Evolutionary conservation across 805 yeast species (phyloP).

Genomic region (Kodamaea leandrae): DNA sequence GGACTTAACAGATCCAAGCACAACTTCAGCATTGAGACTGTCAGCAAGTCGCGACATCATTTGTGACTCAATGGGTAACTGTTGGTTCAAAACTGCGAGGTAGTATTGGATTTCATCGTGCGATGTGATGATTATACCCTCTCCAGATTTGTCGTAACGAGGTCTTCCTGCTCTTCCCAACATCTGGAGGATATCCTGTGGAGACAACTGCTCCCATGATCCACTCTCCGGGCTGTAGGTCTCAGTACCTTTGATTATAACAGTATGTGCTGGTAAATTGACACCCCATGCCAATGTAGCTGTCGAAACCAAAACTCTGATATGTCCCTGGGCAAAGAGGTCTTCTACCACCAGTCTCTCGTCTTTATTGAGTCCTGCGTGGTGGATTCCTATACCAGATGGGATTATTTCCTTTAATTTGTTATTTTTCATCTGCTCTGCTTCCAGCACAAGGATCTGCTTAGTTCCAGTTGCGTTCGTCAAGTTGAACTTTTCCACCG

Average conservation of each 20-base stretch:
- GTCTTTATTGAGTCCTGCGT: constrained; percentile 75
- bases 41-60: constrained; percentile 69
- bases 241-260: constrained; percentile 89
- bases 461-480: constrained; percentile 47
- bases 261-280: constrained; percentile 92
- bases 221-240: constrained; percentile 90
- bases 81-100: constrained; percentile 86
- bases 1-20: constrained; percentile 59
- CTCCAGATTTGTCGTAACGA: constrained; percentile 86
- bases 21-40: constrained; percentile 82
- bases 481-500: neutral
- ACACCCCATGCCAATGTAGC: constrained; percentile 98
- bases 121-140: constrained; percentile 87
- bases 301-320: constrained; percentile 83
- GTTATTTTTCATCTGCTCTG: constrained; percentile 51
- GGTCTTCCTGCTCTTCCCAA: constrained; percentile 99
- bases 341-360: constrained; percentile 83
- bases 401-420: constrained; percentile 60
- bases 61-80: constrained; percentile 90
- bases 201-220: constrained; percentile 84
- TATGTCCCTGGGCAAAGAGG: constrained; percentile 80
- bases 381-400: constrained; percentile 83
- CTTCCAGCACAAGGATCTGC: constrained; percentile 64
- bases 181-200: constrained; percentile 95
- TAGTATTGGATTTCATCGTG: constrained; percentile 85